Evolutionary conservation across 164 flowering plant species (phyloP), one percentile per base, ranked within the genome.

Genomic region (Litsea cubeba): DNA sequence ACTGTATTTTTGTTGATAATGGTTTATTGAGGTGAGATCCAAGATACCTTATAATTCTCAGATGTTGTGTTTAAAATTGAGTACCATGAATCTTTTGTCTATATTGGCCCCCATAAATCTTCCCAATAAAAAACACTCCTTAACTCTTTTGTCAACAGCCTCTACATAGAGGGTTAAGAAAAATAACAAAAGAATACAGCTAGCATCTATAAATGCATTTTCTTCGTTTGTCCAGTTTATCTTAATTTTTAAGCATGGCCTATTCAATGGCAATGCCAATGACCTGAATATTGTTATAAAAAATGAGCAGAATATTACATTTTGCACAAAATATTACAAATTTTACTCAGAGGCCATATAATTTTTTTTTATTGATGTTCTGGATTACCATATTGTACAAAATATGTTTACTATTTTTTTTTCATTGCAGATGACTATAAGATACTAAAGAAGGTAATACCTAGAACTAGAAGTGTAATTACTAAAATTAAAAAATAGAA

Each of bases 1-100:
- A 69, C 71, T 95, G 99, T 81, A 81, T 91, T 77, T 93, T 95
- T 84, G 98, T 95, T 69, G 99, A 93, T 85, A 95, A 95, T 82
- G 99, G 99, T 40, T 80, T 95, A 68, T 76, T 95, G 79, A 93
- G 99, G 99, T 91, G 64, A 80, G 81, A 35, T 23, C 3, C 7
- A 2, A 65, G 22, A 20, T 40, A 1, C 12, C 22, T 70, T 54
- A 20, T 54, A 54, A 20, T 15, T 3, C 15, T 54, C 60, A 54
- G 60, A 54, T 70, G 18, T 50, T 23, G 62, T 6, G 12, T n/a
- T 6, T 18, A 46, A 8, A 51, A 70, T 5, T 62, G 68, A 62
- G n/a, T 11, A 57, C 11, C 5, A 28, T 62, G 67, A 11, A 22
- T 68, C 35, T 68, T 30, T 30, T 2, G n/a, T 54, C 5, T 20